Evolutionary conservation across 441 rosid genomes (phyloP), one percentile per base, ranked within the genome.

Genomic region (Pelargonium hybrid): DNA sequence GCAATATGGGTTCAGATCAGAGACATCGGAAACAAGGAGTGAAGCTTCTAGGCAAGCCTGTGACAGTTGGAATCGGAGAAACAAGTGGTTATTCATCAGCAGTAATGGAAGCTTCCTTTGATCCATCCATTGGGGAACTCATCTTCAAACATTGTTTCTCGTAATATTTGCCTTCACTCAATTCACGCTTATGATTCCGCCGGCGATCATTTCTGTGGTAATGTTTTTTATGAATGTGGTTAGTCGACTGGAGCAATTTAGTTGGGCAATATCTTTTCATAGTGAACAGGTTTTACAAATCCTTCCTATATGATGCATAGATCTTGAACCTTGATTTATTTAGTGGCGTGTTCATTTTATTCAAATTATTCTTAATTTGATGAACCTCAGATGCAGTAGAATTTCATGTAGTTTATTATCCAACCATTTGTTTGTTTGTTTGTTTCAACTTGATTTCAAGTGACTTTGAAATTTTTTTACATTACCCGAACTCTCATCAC

Each of bases 11-110:
- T 74, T 75, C 82, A 94, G 96, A 82, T 74, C 74, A 81, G 66
- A 90, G 92, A 76, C 82, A 76, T 41, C 84, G 91, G 96, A 95
- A 89, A 82, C 97, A 95, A 88, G 99, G 97, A 74, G 93, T 92
- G 81, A 95, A 88, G 82, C 93, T 92, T 78, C 79, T 95, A 63
- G 23, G 78, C 21, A 66, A 81, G 74, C 97, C 98, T 18, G 80
- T 84, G 47, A 76, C 72, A 57, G 92, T 88, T 20, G 81, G 78
- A 72, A 13, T 13, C 14, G 18, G 4, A 17, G 83, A 74, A 50
- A 71, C 73, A 6, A 13, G 63, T 7, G 47, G 70, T 65, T 74
- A 75, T 50, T 66, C 74, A 31, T 87, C 82, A 31, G 62, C 90
- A 3, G 41, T 67, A 10, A 45, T 95, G 2, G 84, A 92, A 80